Base-by-base conservation (phyloP, 306 rosid species). In the Crotalaria pallida region DNA sequence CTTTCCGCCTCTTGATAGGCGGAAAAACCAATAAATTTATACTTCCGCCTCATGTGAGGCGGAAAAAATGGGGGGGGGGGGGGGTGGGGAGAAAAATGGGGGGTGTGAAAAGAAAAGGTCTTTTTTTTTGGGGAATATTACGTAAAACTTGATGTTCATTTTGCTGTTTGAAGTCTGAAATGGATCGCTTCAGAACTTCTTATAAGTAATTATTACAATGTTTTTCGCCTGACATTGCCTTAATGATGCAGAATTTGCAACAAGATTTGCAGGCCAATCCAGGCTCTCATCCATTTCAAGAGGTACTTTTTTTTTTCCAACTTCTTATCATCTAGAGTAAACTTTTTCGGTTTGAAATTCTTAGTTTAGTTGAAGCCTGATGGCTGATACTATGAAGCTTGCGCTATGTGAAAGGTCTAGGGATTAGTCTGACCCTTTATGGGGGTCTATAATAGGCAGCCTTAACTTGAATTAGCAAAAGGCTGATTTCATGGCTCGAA, bases 231-330 rank as follows among this genome's bases (percentile, higher is more conserved):
- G 67, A 40, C 55, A 29, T 43, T 77, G 40, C 58, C 56, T 47
- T 71, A 26, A 62, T 81, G 36, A 33, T 69, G 67, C 87, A 94
- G 98, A 88, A 76, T 27, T 78, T 90, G 79, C 97, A 94, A 84
- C 76, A 91, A 56, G 87, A 83, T 24, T 77, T 94, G 51, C 68
- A 18, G 80, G 77, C 84, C 50, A 94, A 85, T 31, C 89, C 96
- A 2, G 95, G 81, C 19, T 80, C 92, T 73, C 96, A 72, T 79
- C 84, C 97, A 59, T 94, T 94, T 86, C 92, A 91, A 15, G 92
- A 91, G 97, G 99, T 94, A 74, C 62, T 73, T 60, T 3, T 65
- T 44, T 27, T 62, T 77, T 50, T 18, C n/a, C 18, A 66, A 9
- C 41, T 48, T 58, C 51, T n/a, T 71, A 40, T 44, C 57, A 79